Evolutionary conservation across 208 protist genomes (phyloP), one percentile per base, ranked within the genome.

Genomic region (Tritrichomonas foetus): DNA sequence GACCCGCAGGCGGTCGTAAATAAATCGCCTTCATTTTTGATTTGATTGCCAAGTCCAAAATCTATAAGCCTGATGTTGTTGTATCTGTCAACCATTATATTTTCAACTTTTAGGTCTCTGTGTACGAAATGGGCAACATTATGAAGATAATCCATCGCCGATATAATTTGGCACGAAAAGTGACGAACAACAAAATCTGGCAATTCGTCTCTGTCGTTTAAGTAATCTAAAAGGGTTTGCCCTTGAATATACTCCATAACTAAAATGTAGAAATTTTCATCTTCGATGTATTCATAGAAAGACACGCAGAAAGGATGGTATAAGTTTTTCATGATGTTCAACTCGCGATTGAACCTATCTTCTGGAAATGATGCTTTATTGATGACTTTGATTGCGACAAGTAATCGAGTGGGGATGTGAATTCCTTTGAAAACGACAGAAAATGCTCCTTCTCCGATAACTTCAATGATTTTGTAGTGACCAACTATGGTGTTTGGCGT

Each of bases 241-340:
- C 41, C 41, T 82, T 82, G n/a, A 22, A 82, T 36, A 20, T 50
- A 47, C 20, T 82, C 74, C 41, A 50, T 47, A 14, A 36, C 33
- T 36, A 82, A 47, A 50, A 50, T 50, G 5, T 44, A 82, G 41
- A 50, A 50, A 82, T 50, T 50, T 50, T 82, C 74, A 44, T 82
- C 74, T 44, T 82, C 74, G 5, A 82, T 14, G 30, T 25, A 33
- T 82, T 82, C 74, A 82, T 50, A 82, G 30, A 82, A 82, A 50
- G 74, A n/a, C 11, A 82, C 30, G 50, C 74, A 82, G 25, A 82
- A 82, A 50, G 74, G 74, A 82, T 82, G 74, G 25, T 82, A 33
- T 20, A 82, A 41, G n/a, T 30, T 82, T 30, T 82, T 82, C 41
- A 82, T 50, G 16, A 82, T 14, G 30, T 47, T 50, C 2, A 82